phyloP scores from a whole-genome alignment of 1,284 basidiomycete species.

The Blastosporella zonata region DNA sequence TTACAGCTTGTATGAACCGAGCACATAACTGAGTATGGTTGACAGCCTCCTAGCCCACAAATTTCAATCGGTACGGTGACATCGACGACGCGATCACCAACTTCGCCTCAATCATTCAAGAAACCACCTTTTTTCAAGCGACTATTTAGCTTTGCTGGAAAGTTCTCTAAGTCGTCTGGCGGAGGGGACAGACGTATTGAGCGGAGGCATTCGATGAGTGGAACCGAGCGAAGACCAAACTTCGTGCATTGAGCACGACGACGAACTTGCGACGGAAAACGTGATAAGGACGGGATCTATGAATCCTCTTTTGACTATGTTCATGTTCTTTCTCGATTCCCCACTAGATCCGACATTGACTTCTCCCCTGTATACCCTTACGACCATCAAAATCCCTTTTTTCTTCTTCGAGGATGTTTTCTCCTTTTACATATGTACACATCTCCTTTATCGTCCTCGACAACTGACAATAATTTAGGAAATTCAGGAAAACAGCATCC shows the following conservation, averaged over 20 bases:
- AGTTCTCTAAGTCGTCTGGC: constrained; percentile 39
- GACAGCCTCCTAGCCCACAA: constrained; percentile 41
- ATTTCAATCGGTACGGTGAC: constrained; percentile 49
- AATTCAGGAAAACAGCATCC: not conserved
- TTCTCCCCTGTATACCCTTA: not conserved
- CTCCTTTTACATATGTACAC: not conserved
- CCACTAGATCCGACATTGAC: not conserved
- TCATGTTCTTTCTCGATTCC: constrained; percentile 6
- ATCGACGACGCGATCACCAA: constrained; percentile 47
- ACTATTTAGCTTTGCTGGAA: constrained; percentile 37
- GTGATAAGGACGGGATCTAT: no score
- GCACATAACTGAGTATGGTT: constrained; percentile 1
- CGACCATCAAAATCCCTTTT: not conserved
- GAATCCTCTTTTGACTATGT: constrained; percentile 3
- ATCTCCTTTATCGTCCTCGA: not conserved
- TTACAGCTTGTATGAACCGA: constrained; percentile 9
- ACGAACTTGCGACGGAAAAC: not conserved
- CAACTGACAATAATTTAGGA: not conserved
- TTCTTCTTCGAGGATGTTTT: constrained; percentile 4
- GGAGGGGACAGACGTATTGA: constrained; percentile 32
- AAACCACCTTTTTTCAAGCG: constrained; percentile 53
- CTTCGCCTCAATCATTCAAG: constrained; percentile 34
- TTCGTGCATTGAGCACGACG: constrained; percentile 7
- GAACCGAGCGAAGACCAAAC: constrained; percentile 24
- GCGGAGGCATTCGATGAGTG: constrained; percentile 45